Base-by-base conservation (phyloP, 1,139 yeast species). In the Nakaseomyces uthaithaninus region DNA sequence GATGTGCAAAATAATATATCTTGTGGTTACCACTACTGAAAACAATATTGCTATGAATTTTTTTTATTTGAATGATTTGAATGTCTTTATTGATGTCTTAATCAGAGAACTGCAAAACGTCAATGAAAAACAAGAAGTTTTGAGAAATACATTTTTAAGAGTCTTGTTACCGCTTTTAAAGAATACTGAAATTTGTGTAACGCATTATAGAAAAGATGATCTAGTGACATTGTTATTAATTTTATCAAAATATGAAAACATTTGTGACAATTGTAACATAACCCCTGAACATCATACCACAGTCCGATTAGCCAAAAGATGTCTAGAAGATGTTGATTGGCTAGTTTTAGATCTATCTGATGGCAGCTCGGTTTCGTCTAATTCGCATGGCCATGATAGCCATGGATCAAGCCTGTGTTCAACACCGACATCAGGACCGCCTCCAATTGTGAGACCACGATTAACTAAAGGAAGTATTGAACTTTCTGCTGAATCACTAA, bases 81-180 rank as follows among this genome's bases (percentile, higher is more conserved):
- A 81, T 53, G 94, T 91, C 4, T 70, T 91, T 45, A 77, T 83
- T n/a, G 95, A 87, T 51, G 86, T 91, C 7, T 69, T 89, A 41
- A 70, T 87, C 3, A 66, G 97, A 42, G 95, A 89, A 58, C 67
- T 89, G 42, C 74, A 75, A 48, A 77, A 87, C 55, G 62, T 86
- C 38, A 65, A 80, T 3, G 76, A 71, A 28, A 73, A 72, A 20
- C 74, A 74, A 31, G 87, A 80, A 47, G 68, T 74, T 37, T 65
- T 87, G 39, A 71, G 86, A 33, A 75, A 83, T 49, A 83, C 94
- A 0, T 86, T 82, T 52, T 63, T 89, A 36, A 71, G 94, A 45
- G 91, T 87, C 1, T 55, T 89, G 33, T 71, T 77, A 49, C 94
- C 94, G 1, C 62, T 89, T 51, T 61, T 89, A 33, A 66, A 71